Percentiles rank a stretch among this genome's conserved stretches.
These are phyloP conservation scores for Pleoardoris graminearum DNA, from an alignment of 2,329 filamentous ascomycete genomes.

Conservation along the genomic window DNA sequence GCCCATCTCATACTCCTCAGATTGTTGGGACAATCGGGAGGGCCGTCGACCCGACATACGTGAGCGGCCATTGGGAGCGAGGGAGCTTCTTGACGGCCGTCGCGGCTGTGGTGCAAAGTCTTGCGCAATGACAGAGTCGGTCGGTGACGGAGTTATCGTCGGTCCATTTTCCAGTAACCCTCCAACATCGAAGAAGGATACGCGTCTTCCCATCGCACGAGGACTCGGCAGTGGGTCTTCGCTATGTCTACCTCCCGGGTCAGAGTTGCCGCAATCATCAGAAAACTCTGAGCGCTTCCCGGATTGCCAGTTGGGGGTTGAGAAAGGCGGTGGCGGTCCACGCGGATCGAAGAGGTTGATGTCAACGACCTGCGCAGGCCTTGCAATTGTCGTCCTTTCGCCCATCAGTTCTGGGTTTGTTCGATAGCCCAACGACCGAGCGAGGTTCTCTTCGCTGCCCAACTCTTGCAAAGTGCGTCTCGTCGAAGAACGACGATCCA, in stretches of 20 bases:
- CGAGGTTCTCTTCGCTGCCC: conserved; percentile 91
- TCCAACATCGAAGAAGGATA: conserved; percentile 86
- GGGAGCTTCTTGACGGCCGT: conserved; percentile 33
- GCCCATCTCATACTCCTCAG: conserved; percentile 38
- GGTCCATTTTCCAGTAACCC: conserved; percentile 66
- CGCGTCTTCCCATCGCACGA: conserved; percentile 52
- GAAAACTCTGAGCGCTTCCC: conserved; percentile 18
- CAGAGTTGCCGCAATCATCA: conserved; percentile 27
- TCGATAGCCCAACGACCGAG: conserved; percentile 75
- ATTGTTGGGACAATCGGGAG: conserved; percentile 40
- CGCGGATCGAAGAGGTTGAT: conserved; percentile 29
- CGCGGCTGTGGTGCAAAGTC: conserved; percentile 47
- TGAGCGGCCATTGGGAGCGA: conserved; percentile 27
- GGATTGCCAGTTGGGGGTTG: conserved; percentile 39
- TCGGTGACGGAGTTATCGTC: conserved; percentile 33
- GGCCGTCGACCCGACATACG: conserved; percentile 34
- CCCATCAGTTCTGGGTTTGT: conserved; percentile 57
- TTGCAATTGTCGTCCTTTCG: conserved; percentile 45
- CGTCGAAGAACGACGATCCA: conserved; percentile 61
- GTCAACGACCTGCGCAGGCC: conserved; percentile 44
- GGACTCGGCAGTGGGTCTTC: conserved; percentile 46
- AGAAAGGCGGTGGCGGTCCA: conserved; percentile 28
- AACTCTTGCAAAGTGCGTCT: conserved; percentile 70
- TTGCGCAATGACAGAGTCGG: conserved; percentile 44
- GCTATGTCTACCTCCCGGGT: conserved; percentile 24